These are phyloP conservation scores for Boletus hoseneyae DNA, from an alignment of 1,284 basidiomycete species.

Conservation along the genomic window DNA sequence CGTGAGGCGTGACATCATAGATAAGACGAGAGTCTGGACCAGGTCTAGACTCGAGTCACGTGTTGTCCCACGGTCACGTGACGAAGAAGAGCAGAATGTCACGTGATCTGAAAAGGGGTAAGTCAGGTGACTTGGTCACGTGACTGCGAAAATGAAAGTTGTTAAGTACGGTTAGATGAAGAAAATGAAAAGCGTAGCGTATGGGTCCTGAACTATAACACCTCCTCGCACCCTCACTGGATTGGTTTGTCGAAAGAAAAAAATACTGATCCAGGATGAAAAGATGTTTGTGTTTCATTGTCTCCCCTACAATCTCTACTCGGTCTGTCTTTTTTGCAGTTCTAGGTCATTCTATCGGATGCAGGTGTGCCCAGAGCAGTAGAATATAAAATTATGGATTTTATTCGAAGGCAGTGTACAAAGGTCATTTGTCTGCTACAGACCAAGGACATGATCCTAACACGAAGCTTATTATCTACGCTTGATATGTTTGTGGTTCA, in stretches of 20 bases:
- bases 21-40: too few species aligned
- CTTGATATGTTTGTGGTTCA: conserved; percentile 51
- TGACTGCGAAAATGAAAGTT: too few species aligned
- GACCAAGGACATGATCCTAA: conserved; percentile 91
- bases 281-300: conserved; percentile 54
- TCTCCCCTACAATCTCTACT: neutral
- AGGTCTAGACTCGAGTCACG: too few species aligned
- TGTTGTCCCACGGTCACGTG: too few species aligned
- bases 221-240: conserved; percentile 80
- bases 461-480: conserved; percentile 96
- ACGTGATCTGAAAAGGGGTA: too few species aligned
- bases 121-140: too few species aligned
- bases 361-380: conserved; percentile 97
- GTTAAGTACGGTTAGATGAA: too few species aligned
- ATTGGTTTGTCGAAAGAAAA: conserved; percentile 97
- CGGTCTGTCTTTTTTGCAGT: conserved; percentile 41
- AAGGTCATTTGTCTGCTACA: too few species aligned
- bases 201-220: too few species aligned
- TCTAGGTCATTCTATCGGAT: conserved; percentile 96
- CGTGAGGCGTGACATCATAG: too few species aligned
- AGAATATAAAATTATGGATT: conserved; percentile 99
- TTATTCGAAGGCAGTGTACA: conserved; percentile 86
- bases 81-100: too few species aligned
- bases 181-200: too few species aligned
- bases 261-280: conserved; percentile 96